phyloP scores from a whole-genome alignment of 768 basidiomycete species.

The Kwoniella shandongensis region DNA sequence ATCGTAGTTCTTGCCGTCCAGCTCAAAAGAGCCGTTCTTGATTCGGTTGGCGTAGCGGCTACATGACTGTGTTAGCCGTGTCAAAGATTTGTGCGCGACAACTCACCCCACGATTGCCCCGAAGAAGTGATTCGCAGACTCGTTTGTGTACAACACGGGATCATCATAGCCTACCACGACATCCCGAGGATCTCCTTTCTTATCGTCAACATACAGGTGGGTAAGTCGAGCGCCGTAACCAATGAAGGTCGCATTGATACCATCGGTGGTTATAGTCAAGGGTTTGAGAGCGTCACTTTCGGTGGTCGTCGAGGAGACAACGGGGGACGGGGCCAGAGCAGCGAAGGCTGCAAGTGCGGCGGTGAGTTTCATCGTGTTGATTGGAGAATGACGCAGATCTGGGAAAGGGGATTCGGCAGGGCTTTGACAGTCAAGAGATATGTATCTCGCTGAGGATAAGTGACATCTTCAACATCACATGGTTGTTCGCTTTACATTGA shows the following conservation, averaged over 20 bases:
- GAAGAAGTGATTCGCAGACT: constrained; percentile 31
- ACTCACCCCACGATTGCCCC: constrained; percentile 38
- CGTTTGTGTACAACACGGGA: constrained; percentile 53
- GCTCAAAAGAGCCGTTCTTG: constrained; percentile 29
- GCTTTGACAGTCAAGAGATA: too few species aligned
- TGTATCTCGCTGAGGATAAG: too few species aligned
- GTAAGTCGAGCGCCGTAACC: constrained; percentile 63
- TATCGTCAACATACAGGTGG: constrained; percentile 63
- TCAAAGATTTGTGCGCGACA: not conserved
- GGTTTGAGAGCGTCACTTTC: constrained; percentile 28
- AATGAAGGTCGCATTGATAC: constrained; percentile 63
- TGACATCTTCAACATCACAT: too few species aligned
- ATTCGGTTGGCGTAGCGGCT: constrained; percentile 57
- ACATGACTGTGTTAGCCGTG: constrained; percentile 28
- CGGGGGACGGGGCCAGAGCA: too few species aligned
- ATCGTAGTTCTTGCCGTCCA: constrained; percentile 27
- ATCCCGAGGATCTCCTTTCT: constrained; percentile 58
- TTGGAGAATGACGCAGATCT: too few species aligned
- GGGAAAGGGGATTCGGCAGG: too few species aligned
- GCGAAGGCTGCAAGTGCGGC: too few species aligned
- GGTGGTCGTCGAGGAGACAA: not conserved
- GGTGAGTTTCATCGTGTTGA: too few species aligned
- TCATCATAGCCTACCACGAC: constrained; percentile 65
- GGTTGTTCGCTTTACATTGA: too few species aligned
- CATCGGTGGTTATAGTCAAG: constrained; percentile 25